Evolutionary conservation across 495 filamentous ascomycete genomes (phyloP).

Genomic region (Hyaloscypha hepaticicola): DNA sequence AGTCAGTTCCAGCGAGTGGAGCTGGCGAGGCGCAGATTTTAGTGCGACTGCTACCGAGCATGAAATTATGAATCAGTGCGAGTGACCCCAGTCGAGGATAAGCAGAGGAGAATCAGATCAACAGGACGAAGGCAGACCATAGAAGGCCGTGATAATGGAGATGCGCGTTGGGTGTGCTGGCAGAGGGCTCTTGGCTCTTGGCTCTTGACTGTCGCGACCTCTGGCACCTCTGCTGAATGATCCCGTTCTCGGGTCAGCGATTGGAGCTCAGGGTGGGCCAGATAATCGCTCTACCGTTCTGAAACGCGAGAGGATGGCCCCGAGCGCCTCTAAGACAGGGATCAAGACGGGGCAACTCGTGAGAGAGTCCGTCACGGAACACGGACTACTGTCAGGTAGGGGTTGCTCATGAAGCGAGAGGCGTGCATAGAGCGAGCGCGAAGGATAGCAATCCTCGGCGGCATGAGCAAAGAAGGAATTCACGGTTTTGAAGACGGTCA

Average conservation of each 20-base stretch:
- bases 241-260: not conserved
- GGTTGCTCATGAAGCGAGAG: not conserved
- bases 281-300: not conserved
- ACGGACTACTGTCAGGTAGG: too few relatives aligned
- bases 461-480: not conserved
- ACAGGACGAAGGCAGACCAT: not conserved
- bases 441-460: not conserved
- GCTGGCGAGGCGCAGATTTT: not conserved
- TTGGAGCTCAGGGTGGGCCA: not conserved
- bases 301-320: not conserved
- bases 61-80: not conserved
- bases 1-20: not conserved
- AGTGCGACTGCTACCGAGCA: not conserved
- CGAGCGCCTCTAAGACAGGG: not conserved
- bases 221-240: not conserved
- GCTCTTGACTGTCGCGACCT: not conserved
- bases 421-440: not conserved
- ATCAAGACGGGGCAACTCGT: not conserved
- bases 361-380: too few relatives aligned
- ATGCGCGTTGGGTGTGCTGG: constrained; percentile 1
- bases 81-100: not conserved
- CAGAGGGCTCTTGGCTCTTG: not conserved
- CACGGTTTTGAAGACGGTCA: not conserved
- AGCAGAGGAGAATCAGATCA: not conserved
- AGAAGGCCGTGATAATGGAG: not conserved